Evolutionary conservation across 2,329 filamentous ascomycete genomes (phyloP), one percentile per base, ranked within the genome.

Genomic region (Claviceps humidiphila): DNA sequence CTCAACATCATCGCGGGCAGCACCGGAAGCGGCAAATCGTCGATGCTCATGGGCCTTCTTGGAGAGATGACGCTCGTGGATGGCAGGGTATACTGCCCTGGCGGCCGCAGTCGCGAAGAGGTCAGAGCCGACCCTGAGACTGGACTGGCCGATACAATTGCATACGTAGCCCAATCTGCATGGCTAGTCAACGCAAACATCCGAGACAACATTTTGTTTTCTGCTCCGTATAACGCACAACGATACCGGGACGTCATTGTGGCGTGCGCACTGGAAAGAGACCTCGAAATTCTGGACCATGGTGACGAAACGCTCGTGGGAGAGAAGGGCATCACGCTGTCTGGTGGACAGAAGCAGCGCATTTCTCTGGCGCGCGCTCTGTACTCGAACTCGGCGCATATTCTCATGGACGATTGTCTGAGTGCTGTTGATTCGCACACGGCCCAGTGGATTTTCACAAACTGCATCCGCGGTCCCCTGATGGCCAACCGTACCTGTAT

Each of bases 371-470:
- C 93, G n/a, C 84, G 93, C 58, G 93, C 93, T 1, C 77, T 98
- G n/a, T 98, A 98, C 69, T 95, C 89, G 58, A 91, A 89, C 67
- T 94, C 90, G 5, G 85, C 84, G 51, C 91, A 97, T 66, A 71
- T 98, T 16, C 77, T 98, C 11, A 76, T 98, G 49, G 93, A 98
- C 63, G 93, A 98, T 66, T 95, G 94, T 57, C 76, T 98, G 44
- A 96, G 90, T 63, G 93, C 93, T 30, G 93, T 98, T 38, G 93
- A 98, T 66, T 94, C 93, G 3, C 93, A 98, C 61, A 97, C 93
- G 0, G 90, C 90, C 2, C 94, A 96, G 66, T 96, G 94, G 84
- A 97, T 98, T 58, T 97, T 97, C 70, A 86, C 85, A 64, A 86
- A 95, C 67, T 95, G 90, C 54, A 84, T 98, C 57, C 84, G 84